Base-by-base conservation (phyloP, 176 grass and related monocot genomes). In the Elaeis guineensis region DNA sequence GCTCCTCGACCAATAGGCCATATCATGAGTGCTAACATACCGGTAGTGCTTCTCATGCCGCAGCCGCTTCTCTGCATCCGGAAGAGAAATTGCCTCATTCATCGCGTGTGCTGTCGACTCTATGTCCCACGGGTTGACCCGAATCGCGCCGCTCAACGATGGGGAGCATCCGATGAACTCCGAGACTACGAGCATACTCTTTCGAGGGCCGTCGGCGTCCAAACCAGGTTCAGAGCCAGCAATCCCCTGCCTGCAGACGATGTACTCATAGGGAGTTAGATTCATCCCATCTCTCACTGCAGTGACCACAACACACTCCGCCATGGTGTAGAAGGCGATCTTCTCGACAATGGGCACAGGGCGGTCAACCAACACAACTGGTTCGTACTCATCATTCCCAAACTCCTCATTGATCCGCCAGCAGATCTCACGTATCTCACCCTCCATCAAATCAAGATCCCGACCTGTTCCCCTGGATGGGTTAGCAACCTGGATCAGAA, bases 251-350 rank as follows among this genome's bases (percentile, higher is more conserved):
- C 83, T 81, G 25, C 74, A 86, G 39, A 86, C 74, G 57, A 86
- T 78, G 61, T 86, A 86, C 61, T 86, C 83, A 7, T 86, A 86
- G 25, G 83, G 83, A 29, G 78, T 81, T 52, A 86, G 50, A 16
- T 65, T 65, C 63, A 65, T 26, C 3, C 63, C 63, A 23, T 65
- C 63, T 21, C 63, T 65, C 64, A 86, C 61, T 17, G 83, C 83
- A 9, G 83, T 78, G 19, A 86, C 83, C 50, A 74, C 61, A 7
- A 81, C 78, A 51, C 83, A 86, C 56, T 86, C 83, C 0, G 83
- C 78, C 14, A 86, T 25, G 12, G 74, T 78, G 51, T 86, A 78
- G 44, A 78, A 86, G 30, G 83, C 74, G 50, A 81, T 77, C 70
- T 65, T 86, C 66, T 86, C 83, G 0, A 81, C 70, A 44, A 59